These are phyloP conservation scores for Claviceps digitariae DNA, from an alignment of 2,329 filamentous ascomycete genomes.

Conservation along the genomic window DNA sequence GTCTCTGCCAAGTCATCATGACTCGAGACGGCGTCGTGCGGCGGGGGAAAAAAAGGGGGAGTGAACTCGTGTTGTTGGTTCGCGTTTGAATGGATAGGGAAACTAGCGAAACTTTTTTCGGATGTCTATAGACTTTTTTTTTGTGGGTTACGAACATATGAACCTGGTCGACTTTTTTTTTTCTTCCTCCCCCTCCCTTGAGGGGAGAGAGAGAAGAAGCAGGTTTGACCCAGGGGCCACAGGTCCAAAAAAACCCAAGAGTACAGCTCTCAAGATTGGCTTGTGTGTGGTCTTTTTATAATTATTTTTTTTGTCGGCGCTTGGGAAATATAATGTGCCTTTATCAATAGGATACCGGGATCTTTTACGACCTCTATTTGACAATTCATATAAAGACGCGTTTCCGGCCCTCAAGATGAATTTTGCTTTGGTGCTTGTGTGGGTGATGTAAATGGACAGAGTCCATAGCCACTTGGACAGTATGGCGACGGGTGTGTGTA, in stretches of 20 bases:
- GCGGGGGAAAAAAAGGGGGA: too few species aligned
- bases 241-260: slow-evolving; percentile 1
- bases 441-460: too few species aligned
- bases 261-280: slow-evolving; percentile 2
- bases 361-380: slow-evolving; percentile 12
- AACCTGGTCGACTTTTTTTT: slow-evolving; percentile 4
- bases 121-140: slow-evolving; percentile 20
- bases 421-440: too few species aligned
- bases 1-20: background rate
- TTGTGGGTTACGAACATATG: slow-evolving; percentile 22
- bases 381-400: slow-evolving; percentile 10
- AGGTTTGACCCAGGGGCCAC: slow-evolving; percentile 11
- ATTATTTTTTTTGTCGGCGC: slow-evolving; percentile 6
- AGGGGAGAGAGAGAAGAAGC: background rate
- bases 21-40: too few species aligned
- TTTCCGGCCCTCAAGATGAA: too few species aligned
- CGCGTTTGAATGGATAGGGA: slow-evolving; percentile 3
- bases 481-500: too few species aligned
- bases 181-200: too few species aligned
- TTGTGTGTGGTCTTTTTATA: slow-evolving; percentile 5
- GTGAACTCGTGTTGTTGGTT: too few species aligned
- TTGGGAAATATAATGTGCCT: slow-evolving; percentile 19
- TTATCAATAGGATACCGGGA: slow-evolving; percentile 14
- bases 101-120: slow-evolving; percentile 13
- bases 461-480: too few species aligned